Conservation (phyloP, 257 asterid species). For the Hygrophila difformis region DNA sequence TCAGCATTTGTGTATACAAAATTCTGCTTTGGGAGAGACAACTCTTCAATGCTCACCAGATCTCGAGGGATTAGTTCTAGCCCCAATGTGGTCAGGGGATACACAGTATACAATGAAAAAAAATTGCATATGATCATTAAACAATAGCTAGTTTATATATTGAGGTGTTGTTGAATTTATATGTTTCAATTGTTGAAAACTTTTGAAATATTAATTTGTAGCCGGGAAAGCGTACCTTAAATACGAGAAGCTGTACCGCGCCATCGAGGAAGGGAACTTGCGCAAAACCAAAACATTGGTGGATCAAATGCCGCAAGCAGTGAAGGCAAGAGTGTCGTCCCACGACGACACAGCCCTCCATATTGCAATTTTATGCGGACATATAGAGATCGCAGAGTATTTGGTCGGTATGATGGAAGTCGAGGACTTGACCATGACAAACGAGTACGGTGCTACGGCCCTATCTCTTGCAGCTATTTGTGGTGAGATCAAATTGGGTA, state of each 20-base stretch:
- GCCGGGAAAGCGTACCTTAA: constrained; percentile 21
- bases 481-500: constrained; percentile 26
- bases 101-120: no score
- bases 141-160: no score
- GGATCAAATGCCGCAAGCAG: not conserved
- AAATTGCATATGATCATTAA: no score
- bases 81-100: no score
- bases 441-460: constrained; percentile 29
- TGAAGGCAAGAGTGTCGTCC: constrained; percentile 25
- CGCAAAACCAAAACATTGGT: not conserved
- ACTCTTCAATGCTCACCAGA: no score
- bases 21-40: no score
- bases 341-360: constrained; percentile 36
- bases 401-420: constrained; percentile 17
- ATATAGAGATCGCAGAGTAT: constrained; percentile 20
- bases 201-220: not conserved
- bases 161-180: no score
- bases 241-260: constrained; percentile 16
- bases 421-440: constrained; percentile 21
- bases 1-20: no score
- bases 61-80: no score
- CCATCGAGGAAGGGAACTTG: constrained; percentile 20
- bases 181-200: not conserved
- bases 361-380: constrained; percentile 28
- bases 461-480: constrained; percentile 31